Evolutionary conservation across 202 grass and related monocot genomes (phyloP).

Genomic region (Panicum hallii): DNA sequence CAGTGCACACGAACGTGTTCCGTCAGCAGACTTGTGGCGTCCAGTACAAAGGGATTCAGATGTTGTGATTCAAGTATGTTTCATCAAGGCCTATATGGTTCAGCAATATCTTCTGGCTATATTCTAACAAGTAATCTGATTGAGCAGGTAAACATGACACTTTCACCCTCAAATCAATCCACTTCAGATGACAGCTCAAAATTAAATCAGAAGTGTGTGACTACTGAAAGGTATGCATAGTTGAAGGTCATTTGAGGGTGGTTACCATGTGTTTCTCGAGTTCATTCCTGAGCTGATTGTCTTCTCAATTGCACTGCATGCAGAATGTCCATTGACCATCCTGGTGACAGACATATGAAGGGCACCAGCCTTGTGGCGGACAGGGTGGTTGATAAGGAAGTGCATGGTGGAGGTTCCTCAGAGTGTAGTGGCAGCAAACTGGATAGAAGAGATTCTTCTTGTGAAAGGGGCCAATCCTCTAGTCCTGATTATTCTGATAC

Average conservation of each 20-base stretch:
- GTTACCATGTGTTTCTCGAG: slow-evolving; percentile 34
- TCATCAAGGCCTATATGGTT: slow-evolving; percentile 13
- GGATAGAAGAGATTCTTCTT: slow-evolving; percentile 45
- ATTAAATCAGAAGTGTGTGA: slow-evolving; percentile 35
- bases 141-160: slow-evolving; percentile 45
- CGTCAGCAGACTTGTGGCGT: slow-evolving; percentile 69
- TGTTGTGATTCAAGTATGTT: slow-evolving; percentile 87
- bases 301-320: slow-evolving; percentile 45
- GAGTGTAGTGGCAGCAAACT: slow-evolving; percentile 37
- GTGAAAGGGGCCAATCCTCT: slow-evolving; percentile 35
- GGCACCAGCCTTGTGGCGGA: slow-evolving; percentile 31
- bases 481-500: slow-evolving; percentile 54
- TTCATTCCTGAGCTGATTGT: slow-evolving; percentile 41
- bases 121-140: slow-evolving; percentile 40
- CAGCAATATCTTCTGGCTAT: slow-evolving; percentile 36
- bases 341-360: slow-evolving; percentile 33
- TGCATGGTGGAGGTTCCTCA: slow-evolving; percentile 32
- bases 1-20: slow-evolving; percentile 62
- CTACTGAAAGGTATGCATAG: slow-evolving; percentile 54
- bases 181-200: slow-evolving; percentile 50
- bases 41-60: slow-evolving; percentile 71
- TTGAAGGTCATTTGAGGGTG: slow-evolving; percentile 33
- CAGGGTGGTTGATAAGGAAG: slow-evolving; percentile 45
- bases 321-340: slow-evolving; percentile 42
- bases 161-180: slow-evolving; percentile 49